Percentiles rank a stretch among this genome's conserved stretches.
Conservation (phyloP, 176 grass and related monocot species). For the Musa acuminata region DNA sequence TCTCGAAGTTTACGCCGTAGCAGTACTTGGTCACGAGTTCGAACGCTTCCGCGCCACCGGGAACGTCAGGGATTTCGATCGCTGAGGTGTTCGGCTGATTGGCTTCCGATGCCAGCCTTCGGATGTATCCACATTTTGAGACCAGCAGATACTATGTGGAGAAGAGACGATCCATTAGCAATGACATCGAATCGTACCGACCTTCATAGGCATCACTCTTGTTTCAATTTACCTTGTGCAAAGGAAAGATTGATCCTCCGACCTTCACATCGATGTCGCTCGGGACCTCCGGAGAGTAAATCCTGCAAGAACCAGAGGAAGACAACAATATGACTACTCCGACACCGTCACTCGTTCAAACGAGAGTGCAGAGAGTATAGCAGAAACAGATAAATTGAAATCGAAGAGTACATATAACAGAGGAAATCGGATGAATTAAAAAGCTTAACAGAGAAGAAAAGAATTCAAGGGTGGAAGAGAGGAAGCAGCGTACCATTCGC, state of each 20-base stretch:
- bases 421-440: not conserved
- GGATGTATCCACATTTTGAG: conserved; percentile 65
- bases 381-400: not conserved
- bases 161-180: not conserved
- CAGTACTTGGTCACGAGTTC: conserved; percentile 63
- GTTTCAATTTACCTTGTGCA: conserved; percentile 52
- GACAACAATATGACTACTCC: not conserved
- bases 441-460: not conserved
- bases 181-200: not conserved
- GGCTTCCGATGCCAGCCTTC: conserved; percentile 33
- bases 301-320: conserved; percentile 34
- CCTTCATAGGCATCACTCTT: no score
- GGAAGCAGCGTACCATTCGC: conserved; percentile 33
- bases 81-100: conserved; percentile 12
- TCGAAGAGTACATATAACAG: not conserved
- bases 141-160: conserved; percentile 48
- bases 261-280: conserved; percentile 61
- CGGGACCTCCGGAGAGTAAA: conserved; percentile 60
- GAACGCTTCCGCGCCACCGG: conserved; percentile 58
- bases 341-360: not conserved
- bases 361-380: no score
- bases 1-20: conserved; percentile 63
- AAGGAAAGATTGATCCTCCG: conserved; percentile 43
- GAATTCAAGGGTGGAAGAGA: not conserved
- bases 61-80: conserved; percentile 49